Evolutionary conservation across 2,329 filamentous ascomycete genomes (phyloP).

Genomic region (Alternaria atra): DNA sequence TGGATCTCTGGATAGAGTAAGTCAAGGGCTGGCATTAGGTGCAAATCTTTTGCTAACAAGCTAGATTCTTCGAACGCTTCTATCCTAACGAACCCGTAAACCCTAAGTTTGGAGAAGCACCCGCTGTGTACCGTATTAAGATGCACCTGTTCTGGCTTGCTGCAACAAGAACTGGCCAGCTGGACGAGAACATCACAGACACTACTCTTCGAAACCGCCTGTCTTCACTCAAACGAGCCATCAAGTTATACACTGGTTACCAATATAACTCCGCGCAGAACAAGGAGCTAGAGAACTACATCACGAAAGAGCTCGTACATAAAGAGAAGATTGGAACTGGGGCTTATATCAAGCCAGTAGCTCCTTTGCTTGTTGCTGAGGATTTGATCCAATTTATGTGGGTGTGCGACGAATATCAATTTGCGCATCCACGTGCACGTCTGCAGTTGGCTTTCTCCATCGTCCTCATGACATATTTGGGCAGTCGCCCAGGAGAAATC

Average conservation of each 20-base stretch:
- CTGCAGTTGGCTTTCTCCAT: conserved; percentile 16
- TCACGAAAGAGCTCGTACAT: conserved; percentile 1
- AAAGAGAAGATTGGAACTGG: conserved; percentile 2
- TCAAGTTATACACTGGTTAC: conserved; percentile 14
- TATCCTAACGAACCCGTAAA: not conserved
- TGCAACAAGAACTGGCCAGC: conserved; percentile 4
- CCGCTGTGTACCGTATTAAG: conserved; percentile 1
- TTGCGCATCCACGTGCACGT: conserved; percentile 7
- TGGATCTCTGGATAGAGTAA: too few relatives aligned
- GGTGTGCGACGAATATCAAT: conserved; percentile 17
- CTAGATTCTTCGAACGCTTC: not conserved
- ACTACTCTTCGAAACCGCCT: conserved; percentile 14
- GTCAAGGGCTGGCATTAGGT: too few relatives aligned
- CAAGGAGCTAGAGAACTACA: conserved; percentile 1
- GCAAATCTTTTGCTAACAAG: not conserved
- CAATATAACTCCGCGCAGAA: conserved; percentile 15
- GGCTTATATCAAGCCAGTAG: conserved; percentile 12
- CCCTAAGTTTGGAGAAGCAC: not conserved
- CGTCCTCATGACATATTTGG: not conserved
- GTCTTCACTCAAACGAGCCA: conserved; percentile 12
- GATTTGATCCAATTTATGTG: conserved; percentile 18
- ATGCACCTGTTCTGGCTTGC: conserved; percentile 16
- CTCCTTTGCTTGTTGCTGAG: conserved; percentile 7
- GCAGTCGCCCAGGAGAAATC: conserved; percentile 8
- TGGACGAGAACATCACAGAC: conserved; percentile 20